phyloP scores from a whole-genome alignment of 768 basidiomycete genomes.

The Trametes cingulata region DNA sequence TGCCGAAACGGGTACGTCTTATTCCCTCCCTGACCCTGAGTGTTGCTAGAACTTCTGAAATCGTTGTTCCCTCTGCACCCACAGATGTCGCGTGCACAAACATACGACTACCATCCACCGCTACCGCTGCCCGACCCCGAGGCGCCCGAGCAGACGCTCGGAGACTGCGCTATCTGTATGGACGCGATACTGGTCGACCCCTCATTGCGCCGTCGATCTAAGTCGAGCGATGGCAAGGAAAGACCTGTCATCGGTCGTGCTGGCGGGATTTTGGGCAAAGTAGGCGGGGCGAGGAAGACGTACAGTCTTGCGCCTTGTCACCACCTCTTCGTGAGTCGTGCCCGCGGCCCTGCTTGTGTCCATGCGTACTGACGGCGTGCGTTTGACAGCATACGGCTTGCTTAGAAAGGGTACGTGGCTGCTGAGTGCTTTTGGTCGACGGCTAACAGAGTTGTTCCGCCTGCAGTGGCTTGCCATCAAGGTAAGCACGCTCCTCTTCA shows the following conservation, averaged over 20 bases:
- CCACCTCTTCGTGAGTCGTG: slow-evolving; percentile 75
- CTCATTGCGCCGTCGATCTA: slow-evolving; percentile 4
- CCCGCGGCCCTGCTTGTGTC: not conserved
- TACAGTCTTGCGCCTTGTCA: slow-evolving; percentile 89
- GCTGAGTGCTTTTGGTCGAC: not conserved
- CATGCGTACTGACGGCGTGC: not conserved
- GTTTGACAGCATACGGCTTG: slow-evolving; percentile 75
- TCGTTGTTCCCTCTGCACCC: not conserved
- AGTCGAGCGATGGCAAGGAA: slow-evolving; percentile 46
- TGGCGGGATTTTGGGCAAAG: slow-evolving; percentile 37
- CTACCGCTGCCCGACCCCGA: slow-evolving; percentile 74
- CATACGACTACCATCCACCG: slow-evolving; percentile 85
- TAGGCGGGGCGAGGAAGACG: slow-evolving; percentile 50
- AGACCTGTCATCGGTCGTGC: slow-evolving; percentile 15
- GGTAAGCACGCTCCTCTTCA: slow-evolving; percentile 38
- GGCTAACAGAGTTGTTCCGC: not conserved
- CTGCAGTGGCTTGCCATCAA: slow-evolving; percentile 51
- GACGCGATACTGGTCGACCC: slow-evolving; percentile 58
- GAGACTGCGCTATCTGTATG: slow-evolving; percentile 94
- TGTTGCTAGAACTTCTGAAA: not conserved
- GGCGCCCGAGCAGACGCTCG: slow-evolving; percentile 71
- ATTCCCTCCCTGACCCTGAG: slow-evolving; percentile 2
- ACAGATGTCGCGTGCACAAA: slow-evolving; percentile 60
- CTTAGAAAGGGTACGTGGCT: slow-evolving; percentile 54
- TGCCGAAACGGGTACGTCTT: slow-evolving; percentile 60